Percentiles rank a stretch among this genome's conserved stretches.
These are phyloP conservation scores for Onygenales sp. DNA, from an alignment of 2,329 filamentous ascomycete species.

Conservation along the genomic window DNA sequence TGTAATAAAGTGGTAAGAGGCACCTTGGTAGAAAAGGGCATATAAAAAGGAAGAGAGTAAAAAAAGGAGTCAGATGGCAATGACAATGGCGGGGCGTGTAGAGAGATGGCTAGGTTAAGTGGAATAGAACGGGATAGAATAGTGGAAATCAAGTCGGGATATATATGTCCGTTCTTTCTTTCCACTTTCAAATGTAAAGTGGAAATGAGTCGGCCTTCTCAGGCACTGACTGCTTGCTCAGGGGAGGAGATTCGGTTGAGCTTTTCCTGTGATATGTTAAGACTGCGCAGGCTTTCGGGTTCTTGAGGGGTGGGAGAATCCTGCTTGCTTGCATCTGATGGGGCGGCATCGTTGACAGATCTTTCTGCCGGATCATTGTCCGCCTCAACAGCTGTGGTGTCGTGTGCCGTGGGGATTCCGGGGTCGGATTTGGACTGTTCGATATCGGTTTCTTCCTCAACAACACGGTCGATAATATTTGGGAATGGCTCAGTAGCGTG, in stretches of 20 bases:
- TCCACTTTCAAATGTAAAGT: neutral
- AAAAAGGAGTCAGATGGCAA: neutral
- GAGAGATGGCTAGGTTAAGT: neutral
- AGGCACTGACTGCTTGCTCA: slow-evolving; percentile 3
- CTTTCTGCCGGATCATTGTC: neutral
- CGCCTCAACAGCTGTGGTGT: neutral
- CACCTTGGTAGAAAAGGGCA: neutral
- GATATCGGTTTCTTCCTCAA: neutral
- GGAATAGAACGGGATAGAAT: too few species aligned
- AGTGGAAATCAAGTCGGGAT: neutral
- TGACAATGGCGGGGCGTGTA: neutral
- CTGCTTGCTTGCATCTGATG: neutral
- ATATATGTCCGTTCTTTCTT: neutral
- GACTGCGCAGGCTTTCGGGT: neutral
- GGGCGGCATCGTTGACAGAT: neutral
- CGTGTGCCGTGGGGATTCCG: neutral
- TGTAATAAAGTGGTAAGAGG: neutral
- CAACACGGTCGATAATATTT: neutral
- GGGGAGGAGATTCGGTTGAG: neutral
- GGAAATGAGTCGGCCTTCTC: neutral
- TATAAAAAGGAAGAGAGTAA: neutral
- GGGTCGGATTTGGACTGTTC: neutral
- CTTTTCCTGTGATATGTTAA: slow-evolving; percentile 1
- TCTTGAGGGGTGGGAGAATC: neutral
- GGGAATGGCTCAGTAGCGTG: neutral